These are phyloP conservation scores for Straminergon stramineum DNA, from an alignment of 225 moss, liverwort and hornwort species.

Conservation along the genomic window DNA sequence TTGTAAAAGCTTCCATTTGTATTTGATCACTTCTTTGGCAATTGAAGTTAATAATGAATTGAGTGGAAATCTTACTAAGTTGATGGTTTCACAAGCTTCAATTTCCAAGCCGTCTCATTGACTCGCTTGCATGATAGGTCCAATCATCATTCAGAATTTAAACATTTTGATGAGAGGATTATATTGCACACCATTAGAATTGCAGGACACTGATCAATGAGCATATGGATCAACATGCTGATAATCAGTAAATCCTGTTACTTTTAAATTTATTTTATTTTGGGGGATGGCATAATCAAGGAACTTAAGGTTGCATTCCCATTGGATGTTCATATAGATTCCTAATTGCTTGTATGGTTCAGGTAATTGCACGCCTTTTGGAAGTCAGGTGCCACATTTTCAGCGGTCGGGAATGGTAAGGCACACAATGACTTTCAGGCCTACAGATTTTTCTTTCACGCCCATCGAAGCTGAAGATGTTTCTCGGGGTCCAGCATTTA, in stretches of 20 bases:
- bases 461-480: slow-evolving; percentile 10
- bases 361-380: slow-evolving; percentile 27
- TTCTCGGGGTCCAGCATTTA: background rate
- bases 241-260: background rate
- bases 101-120: background rate
- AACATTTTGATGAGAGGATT: background rate
- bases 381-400: slow-evolving; percentile 20
- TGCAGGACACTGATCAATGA: background rate
- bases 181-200: background rate
- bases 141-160: background rate
- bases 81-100: background rate
- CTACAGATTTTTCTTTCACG: background rate
- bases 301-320: background rate
- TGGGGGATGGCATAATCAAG: background rate
- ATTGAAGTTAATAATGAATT: background rate
- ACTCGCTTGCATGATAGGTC: background rate
- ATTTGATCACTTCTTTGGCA: background rate
- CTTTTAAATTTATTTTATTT: background rate
- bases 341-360: background rate
- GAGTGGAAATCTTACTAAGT: background rate
- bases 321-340: background rate
- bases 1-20: background rate
- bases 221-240: background rate
- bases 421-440: slow-evolving; percentile 10
- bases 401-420: slow-evolving; percentile 14